These are phyloP conservation scores for Onygenales sp. DNA, from an alignment of 2,329 filamentous ascomycete species.

Conservation along the genomic window DNA sequence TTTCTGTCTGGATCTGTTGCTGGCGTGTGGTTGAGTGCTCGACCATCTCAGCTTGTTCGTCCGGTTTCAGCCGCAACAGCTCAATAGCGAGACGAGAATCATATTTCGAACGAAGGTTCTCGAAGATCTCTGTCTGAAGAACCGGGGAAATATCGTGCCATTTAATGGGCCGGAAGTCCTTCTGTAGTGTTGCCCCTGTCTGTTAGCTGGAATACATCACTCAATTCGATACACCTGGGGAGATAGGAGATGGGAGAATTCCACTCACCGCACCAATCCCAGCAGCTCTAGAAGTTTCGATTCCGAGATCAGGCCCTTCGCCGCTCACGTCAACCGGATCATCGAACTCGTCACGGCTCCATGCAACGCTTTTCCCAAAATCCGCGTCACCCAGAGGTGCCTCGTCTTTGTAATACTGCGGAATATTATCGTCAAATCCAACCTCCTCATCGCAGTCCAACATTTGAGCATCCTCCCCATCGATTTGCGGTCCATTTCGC, in stretches of 20 bases:
- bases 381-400: too few species aligned
- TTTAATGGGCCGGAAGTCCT: conserved; percentile 9
- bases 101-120: conserved; percentile 20
- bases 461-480: too few species aligned
- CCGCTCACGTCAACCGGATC: background rate
- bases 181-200: background rate
- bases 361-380: background rate
- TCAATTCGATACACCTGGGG: background rate
- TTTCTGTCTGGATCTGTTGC: conserved; percentile 21
- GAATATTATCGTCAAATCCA: too few species aligned
- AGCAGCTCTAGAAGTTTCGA: background rate
- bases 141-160: conserved; percentile 25
- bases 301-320: background rate
- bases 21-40: conserved; percentile 13
- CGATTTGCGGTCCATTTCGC: too few species aligned
- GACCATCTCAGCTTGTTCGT: conserved; percentile 16
- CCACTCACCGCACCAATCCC: background rate
- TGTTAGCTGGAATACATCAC: background rate
- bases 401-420: too few species aligned
- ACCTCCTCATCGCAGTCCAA: too few species aligned
- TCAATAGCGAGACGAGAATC: conserved; percentile 14
- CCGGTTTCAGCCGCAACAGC: conserved; percentile 17
- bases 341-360: background rate
- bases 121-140: conserved; percentile 27
- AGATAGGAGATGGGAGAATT: background rate